These are phyloP conservation scores for Candida taoyuanica DNA, from an alignment of 805 yeast species.

Conservation along the genomic window DNA sequence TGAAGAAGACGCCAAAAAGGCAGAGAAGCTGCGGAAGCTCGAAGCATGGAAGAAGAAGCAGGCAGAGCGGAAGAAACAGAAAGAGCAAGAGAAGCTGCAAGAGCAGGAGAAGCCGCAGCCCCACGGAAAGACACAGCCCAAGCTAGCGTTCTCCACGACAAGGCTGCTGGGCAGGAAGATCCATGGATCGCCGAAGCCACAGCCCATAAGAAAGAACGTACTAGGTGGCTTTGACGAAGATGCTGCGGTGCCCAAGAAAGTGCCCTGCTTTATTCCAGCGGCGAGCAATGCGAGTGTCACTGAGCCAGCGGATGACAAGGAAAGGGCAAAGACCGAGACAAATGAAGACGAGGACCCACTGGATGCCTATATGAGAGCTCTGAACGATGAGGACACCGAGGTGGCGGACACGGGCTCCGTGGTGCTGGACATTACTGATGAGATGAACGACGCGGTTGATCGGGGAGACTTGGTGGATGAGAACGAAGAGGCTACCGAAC, in stretches of 20 bases:
- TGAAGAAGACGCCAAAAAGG: conserved; percentile 17
- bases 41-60: conserved; percentile 51
- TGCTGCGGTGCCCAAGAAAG: background rate
- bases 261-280: background rate
- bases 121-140: too few relatives aligned
- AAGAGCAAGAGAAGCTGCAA: conserved; percentile 16
- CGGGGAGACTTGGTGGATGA: conserved; percentile 29
- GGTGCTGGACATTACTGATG: conserved; percentile 6
- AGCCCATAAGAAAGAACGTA: background rate
- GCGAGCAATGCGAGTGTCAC: background rate
- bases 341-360: conserved; percentile 28
- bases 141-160: too few relatives aligned
- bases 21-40: conserved; percentile 35
- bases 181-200: background rate
- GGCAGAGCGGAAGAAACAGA: conserved; percentile 23
- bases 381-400: conserved; percentile 24
- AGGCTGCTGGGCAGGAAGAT: background rate
- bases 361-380: conserved; percentile 40
- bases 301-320: background rate
- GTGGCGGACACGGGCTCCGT: background rate
- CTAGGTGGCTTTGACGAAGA: background rate
- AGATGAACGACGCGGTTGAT: conserved; percentile 27
- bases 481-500: conserved; percentile 31
- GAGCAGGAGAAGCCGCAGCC: too few relatives aligned
- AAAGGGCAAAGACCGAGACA: background rate